These are phyloP conservation scores for Stylosanthes scabra DNA, from an alignment of 331 rosid genomes.

Conservation along the genomic window DNA sequence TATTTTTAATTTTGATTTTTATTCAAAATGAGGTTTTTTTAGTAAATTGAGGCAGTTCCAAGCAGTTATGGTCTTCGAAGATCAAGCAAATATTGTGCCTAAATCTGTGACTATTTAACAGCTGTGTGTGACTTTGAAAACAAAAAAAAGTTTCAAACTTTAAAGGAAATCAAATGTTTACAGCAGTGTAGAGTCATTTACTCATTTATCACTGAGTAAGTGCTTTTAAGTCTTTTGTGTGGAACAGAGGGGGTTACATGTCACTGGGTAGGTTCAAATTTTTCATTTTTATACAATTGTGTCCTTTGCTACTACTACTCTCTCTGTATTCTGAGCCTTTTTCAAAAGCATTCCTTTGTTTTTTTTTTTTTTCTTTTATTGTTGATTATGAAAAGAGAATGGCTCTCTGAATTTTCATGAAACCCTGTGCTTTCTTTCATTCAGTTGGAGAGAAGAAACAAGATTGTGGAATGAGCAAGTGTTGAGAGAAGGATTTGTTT, in stretches of 20 bases:
- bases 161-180: constrained; percentile 20
- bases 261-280: constrained; percentile 4
- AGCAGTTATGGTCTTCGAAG: constrained; percentile 63
- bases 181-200: constrained; percentile 17
- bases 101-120: constrained; percentile 43
- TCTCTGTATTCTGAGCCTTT: constrained; percentile 29
- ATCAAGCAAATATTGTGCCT: constrained; percentile 57
- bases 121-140: constrained; percentile 12
- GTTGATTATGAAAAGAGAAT: not conserved
- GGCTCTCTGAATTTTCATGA: not conserved
- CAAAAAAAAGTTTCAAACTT: constrained; percentile 13
- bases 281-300: constrained; percentile 15
- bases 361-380: not conserved
- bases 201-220: not conserved
- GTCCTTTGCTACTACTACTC: not conserved
- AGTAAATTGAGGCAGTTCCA: constrained; percentile 45
- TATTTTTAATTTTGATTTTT: not conserved
- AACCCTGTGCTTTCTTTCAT: not conserved
- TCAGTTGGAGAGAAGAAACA: not conserved
- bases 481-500: not conserved
- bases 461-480: not conserved
- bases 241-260: not conserved
- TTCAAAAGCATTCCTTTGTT: constrained; percentile 23
- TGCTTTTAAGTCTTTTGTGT: not conserved
- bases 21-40: constrained; percentile 34